phyloP scores from a whole-genome alignment of 192 early-diverging fungal species.

The Phlyctochytrium bullatum region DNA sequence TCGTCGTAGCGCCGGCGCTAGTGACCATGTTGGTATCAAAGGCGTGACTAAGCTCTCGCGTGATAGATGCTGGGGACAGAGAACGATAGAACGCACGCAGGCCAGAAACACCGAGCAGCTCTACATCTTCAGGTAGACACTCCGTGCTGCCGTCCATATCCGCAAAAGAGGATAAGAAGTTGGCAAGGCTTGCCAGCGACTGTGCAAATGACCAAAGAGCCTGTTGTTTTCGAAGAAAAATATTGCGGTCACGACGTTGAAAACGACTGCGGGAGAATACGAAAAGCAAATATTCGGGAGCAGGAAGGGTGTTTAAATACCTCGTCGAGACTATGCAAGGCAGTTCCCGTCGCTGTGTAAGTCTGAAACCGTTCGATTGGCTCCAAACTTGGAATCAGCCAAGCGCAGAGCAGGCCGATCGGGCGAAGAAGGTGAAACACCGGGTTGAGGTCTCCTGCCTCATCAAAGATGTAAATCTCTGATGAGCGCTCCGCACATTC shows the following conservation, averaged over 20 bases:
- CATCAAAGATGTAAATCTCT: no score
- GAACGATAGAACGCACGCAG: constrained; percentile 25
- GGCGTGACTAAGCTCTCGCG: not conserved
- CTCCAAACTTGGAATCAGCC: not conserved
- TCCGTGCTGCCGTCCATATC: constrained; percentile 41
- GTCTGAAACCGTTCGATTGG: not conserved
- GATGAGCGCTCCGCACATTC: no score
- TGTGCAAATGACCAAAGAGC: constrained; percentile 15
- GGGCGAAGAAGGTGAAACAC: no score
- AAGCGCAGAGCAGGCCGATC: not conserved
- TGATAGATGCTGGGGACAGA: constrained; percentile 3
- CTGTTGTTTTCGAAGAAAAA: constrained; percentile 6
- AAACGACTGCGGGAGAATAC: not conserved
- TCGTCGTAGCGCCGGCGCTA: no score
- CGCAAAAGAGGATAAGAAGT: constrained; percentile 38
- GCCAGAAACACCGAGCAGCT: constrained; percentile 29
- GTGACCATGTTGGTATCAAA: not conserved
- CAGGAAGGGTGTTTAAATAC: no score
- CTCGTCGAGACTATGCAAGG: not conserved
- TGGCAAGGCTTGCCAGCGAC: constrained; percentile 30
- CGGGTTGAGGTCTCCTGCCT: no score
- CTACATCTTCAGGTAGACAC: constrained; percentile 34
- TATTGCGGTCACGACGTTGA: not conserved
- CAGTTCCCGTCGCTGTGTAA: not conserved
- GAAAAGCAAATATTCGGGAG: not conserved